Conservation (phyloP, 148 eudicot genomes). For the Rhododendron ferrugineum region DNA sequence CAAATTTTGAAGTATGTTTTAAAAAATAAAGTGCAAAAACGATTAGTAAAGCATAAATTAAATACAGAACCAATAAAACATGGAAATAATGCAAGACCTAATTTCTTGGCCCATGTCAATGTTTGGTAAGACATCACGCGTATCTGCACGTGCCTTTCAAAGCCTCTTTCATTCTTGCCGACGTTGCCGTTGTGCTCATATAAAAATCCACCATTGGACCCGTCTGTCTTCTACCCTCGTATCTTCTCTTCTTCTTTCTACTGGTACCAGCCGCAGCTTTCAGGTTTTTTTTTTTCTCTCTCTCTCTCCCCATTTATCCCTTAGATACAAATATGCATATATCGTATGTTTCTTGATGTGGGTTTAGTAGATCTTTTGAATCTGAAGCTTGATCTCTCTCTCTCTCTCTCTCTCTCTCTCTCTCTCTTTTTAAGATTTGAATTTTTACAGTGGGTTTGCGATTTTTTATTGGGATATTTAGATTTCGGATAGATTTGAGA, state of each 20-base stretch:
- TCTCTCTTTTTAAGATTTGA: not conserved
- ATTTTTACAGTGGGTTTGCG: not conserved
- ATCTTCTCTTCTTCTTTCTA: not conserved
- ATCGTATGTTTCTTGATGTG: not conserved
- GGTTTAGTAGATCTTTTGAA: not conserved
- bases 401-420: too few species aligned
- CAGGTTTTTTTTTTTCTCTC: not conserved
- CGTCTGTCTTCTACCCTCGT: not conserved
- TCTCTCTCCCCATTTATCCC: not conserved
- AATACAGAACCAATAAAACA: not conserved
- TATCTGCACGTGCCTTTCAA: not conserved
- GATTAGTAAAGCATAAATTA: not conserved
- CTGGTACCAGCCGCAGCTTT: not conserved
- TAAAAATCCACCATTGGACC: not conserved
- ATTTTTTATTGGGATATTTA: not conserved
- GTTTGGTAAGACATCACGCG: not conserved
- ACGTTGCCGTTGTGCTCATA: not conserved
- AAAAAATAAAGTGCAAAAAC: too few species aligned
- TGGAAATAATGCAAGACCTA: not conserved
- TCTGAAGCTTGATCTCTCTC: not conserved
- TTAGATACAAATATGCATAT: not conserved
- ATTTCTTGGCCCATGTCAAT: not conserved
- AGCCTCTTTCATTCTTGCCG: not conserved
- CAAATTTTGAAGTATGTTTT: too few species aligned
- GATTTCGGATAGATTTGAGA: conserved; percentile 6